Base-by-base conservation (phyloP, 2,329 filamentous ascomycete genomes). In the Anisogramma anomala region DNA sequence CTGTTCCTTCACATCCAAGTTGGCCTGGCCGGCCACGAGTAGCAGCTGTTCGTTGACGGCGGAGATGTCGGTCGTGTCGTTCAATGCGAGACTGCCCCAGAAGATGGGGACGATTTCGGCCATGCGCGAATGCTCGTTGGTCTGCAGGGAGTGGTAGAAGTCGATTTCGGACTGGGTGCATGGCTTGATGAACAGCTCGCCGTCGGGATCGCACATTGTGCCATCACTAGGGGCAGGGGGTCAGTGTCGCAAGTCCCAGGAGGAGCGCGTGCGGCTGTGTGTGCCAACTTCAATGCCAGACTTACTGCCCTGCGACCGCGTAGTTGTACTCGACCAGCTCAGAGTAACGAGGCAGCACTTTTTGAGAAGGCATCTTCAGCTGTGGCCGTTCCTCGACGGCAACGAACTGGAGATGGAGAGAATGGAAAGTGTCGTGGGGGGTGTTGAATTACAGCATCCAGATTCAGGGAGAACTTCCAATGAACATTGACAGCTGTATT, bases 181-280 rank as follows among this genome's bases (percentile, higher is more conserved):
- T 14, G 91, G 91, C 63, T 98, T 98, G 57, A 95, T 85, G 58
- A 98, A 84, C 25, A 96, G 69, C 49, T 82, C 77, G 57, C 91
- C 91, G 39, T 84, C 78, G 41, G 74, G 69, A 55, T 94, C 86
- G 57, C 82, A 87, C 53, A 94, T 75, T 34, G 94, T 89, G 49
- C 91, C 91, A 51, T 93, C 88, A 64, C 88, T 95, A 35, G 39
- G 11, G 41, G 25, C 25, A 7, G 33, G 46, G 37, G 49, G 53
- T 52, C 41, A 53, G 49, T 33, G 44, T 20, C 34, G 35, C 35
- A 37, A 14, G 15, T 17, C 26, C 19, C 7, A 23, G 15, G 22
- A 8, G 22, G 19, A 19, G 28, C 11, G n/a, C 22, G 4, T 5
- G 15, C n/a, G 6, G 6, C n/a, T n/a, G 8, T 13, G 26, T 25